Evolutionary conservation across 192 early-diverging fungal genomes (phyloP).

Genomic region (Backusella australiensis): DNA sequence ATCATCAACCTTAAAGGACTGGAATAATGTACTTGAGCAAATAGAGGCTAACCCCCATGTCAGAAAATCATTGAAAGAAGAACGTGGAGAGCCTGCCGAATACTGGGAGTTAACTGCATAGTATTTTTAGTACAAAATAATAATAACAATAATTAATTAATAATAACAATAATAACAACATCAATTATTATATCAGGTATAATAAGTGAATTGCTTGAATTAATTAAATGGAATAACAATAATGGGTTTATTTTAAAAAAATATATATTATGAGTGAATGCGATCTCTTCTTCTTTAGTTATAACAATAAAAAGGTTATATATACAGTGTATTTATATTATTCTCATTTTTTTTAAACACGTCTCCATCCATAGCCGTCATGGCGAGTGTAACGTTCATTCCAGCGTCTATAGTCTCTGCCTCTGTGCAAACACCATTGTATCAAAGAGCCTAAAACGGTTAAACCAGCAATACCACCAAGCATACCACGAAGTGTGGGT

Average conservation of each 20-base stretch:
- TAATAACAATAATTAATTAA: not conserved
- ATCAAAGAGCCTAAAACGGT: slow-evolving; percentile 64
- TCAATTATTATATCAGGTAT: not conserved
- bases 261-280: not conserved
- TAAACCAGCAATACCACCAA: slow-evolving; percentile 63
- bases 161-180: not conserved
- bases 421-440: slow-evolving; percentile 59
- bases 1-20: not conserved
- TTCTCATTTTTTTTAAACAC: slow-evolving; percentile 17
- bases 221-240: not conserved
- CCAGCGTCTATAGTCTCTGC: slow-evolving; percentile 7
- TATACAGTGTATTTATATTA: slow-evolving; percentile 9
- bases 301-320: not conserved
- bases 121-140: not conserved
- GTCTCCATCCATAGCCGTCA: slow-evolving; percentile 29
- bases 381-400: slow-evolving; percentile 13
- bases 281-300: not conserved
- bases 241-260: not conserved
- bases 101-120: slow-evolving; percentile 3
- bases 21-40: not conserved
- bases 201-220: not conserved
- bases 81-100: not conserved
- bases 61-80: not conserved
- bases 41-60: not conserved
- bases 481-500: slow-evolving; percentile 64